Evolutionary conservation across 2,329 filamentous ascomycete genomes (phyloP), one percentile per base, ranked within the genome.

Genomic region (Verticillium tricorpus): DNA sequence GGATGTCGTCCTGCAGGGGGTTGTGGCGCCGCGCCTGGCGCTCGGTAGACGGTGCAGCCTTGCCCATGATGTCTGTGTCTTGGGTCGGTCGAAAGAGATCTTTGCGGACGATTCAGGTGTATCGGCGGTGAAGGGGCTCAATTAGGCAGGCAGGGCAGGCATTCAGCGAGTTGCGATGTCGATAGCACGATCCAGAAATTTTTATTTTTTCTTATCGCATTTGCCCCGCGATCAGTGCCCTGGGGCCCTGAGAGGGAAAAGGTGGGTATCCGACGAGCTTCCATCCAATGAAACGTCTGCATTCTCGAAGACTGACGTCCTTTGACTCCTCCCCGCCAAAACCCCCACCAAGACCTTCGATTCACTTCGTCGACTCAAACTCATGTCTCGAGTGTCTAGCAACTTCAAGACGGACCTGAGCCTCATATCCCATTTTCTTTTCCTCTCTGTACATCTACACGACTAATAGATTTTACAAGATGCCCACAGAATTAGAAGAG

Each of bases 1-100:
- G 77, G 72, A 98, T 83, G 70, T 98, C 95, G 72, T 96, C 91
- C 69, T 94, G 90, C 63, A 99, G 89, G 50, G 94, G 93, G 69
- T 96, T 96, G 78, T 97, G 94, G 67, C 91, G 88, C 71, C 89
- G 87, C 68, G 82, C 81, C 72, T 82, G 86, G 67, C 74, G 78
- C 62, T 81, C 82, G 67, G 80, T 83, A 19, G 85, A 81, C 62
- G 85, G 84, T 32, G 81, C 85, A 57, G 89, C 87, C 80, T 96
- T 96, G 40, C 93, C 92, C 93, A 97, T 96, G 63, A 25, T 59
- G 45, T 50, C 45, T 22, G 19, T 50, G 45, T 22, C 45, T n/a
- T 22, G 17, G 45, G 45, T 50, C 45, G 15, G 8, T 50, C 45
- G 45, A 50, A n/a, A 25, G 11, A n/a, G 19, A 2, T 22, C 45